phyloP scores from a whole-genome alignment of 2,329 filamentous ascomycete species.

The Colletotrichum coccodes region DNA sequence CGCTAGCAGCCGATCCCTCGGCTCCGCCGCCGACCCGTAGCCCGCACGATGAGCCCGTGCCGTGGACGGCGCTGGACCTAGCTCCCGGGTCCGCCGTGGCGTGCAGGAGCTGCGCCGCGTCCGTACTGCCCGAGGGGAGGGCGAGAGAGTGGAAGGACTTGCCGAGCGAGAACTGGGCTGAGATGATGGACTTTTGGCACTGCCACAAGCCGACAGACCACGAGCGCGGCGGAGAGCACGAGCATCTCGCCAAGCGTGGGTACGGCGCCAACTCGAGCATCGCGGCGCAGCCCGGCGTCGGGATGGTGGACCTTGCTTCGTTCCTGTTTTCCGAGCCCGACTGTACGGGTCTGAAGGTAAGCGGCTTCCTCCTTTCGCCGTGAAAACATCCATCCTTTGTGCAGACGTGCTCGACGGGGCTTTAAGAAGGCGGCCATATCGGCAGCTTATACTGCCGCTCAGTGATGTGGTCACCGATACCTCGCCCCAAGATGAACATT shows the following conservation, averaged over 20 bases:
- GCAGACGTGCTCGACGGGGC: constrained; percentile 39
- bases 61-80: constrained; percentile 68
- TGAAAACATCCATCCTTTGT: neutral
- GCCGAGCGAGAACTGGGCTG: constrained; percentile 96
- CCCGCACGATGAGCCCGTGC: constrained; percentile 48
- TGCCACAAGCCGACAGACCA: constrained; percentile 89
- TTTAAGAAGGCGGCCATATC: constrained; percentile 72
- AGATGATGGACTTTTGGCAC: constrained; percentile 99
- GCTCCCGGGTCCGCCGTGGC: constrained; percentile 49
- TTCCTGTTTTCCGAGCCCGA: constrained; percentile 78
- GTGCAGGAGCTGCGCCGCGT: constrained; percentile 51
- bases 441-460: constrained; percentile 45
- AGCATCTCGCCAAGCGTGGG: constrained; percentile 71
- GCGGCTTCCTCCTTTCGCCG: constrained; percentile 34
- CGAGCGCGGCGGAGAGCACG: constrained; percentile 46
- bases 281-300: constrained; percentile 70
- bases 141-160: constrained; percentile 85
- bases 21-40: constrained; percentile 34
- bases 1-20: constrained; percentile 42
- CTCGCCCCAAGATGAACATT: constrained; percentile 69
- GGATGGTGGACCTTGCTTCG: constrained; percentile 83
- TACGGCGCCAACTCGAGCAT: constrained; percentile 87
- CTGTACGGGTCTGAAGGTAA: constrained; percentile 59
- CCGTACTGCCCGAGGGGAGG: constrained; percentile 48
- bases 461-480: constrained; percentile 75